Conservation (phyloP, 2,329 filamentous ascomycete species). For the Alternaria metachromatica region DNA sequence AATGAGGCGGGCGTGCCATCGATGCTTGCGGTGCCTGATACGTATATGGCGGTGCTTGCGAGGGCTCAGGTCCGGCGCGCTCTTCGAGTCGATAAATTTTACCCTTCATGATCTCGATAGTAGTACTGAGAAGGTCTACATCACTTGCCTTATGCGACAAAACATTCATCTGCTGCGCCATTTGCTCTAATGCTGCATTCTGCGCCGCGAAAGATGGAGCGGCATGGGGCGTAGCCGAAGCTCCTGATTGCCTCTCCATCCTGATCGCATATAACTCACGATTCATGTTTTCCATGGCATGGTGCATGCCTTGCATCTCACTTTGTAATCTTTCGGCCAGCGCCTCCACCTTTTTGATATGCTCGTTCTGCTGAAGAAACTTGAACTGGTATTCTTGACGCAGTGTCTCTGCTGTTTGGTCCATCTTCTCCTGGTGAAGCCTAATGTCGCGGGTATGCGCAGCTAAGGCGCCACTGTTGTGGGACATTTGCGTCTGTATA, state of each 20-base stretch:
- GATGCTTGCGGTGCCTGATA: constrained; percentile 17
- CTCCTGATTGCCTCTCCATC: constrained; percentile 22
- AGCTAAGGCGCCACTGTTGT: constrained; percentile 50
- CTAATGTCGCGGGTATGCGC: constrained; percentile 42
- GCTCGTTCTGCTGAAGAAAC: constrained; percentile 34
- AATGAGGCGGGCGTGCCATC: not conserved
- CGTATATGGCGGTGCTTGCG: constrained; percentile 10
- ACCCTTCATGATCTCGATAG: constrained; percentile 57
- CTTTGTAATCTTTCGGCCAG: constrained; percentile 49
- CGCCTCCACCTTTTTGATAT: constrained; percentile 51
- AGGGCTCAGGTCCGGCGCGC: constrained; percentile 8
- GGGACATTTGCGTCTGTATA: constrained; percentile 57
- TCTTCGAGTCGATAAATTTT: constrained; percentile 52
- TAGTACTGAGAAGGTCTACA: constrained; percentile 55
- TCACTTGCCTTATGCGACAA: constrained; percentile 55
- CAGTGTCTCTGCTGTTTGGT: constrained; percentile 45
- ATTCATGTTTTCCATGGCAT: constrained; percentile 45
- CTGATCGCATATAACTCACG: constrained; percentile 40
- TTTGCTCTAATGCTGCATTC: constrained; percentile 53
- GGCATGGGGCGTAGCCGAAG: not conserved
- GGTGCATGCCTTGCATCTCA: constrained; percentile 50
- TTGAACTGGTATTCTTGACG: constrained; percentile 46
- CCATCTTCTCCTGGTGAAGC: constrained; percentile 34
- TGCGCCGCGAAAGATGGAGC: constrained; percentile 26
- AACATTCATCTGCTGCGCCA: constrained; percentile 51